A percentile compares a stretch with the other conserved stretches of the same genome.
phyloP scores from a whole-genome alignment of 1,139 yeast genomes.

The Pichia sp. region DNA sequence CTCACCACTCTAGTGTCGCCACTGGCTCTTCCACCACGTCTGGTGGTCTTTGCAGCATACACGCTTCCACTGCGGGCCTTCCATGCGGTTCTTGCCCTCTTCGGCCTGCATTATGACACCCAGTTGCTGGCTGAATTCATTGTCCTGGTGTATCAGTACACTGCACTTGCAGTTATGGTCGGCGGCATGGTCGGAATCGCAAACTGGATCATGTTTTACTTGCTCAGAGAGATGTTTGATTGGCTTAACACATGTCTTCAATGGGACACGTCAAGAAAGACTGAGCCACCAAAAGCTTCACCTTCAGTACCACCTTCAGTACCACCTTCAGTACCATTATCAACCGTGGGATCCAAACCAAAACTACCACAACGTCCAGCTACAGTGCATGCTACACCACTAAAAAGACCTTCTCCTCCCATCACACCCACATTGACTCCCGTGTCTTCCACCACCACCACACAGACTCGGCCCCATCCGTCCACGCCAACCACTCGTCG shows the following conservation, averaged over 20 bases:
- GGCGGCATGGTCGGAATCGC: constrained; percentile 16
- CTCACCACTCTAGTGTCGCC: not conserved
- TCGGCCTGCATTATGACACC: constrained; percentile 2
- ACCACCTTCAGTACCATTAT: too few relatives aligned
- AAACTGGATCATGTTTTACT: constrained; percentile 5
- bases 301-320: too few relatives aligned
- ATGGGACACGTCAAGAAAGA: not conserved
- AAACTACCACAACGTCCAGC: too few relatives aligned
- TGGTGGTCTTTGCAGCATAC: constrained; percentile 4
- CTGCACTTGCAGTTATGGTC: constrained; percentile 13
- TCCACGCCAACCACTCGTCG: too few relatives aligned
- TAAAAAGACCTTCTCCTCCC: too few relatives aligned
- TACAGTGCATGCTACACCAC: too few relatives aligned
- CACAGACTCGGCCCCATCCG: too few relatives aligned
- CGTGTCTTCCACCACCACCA: too few relatives aligned
- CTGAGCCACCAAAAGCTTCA: not conserved
- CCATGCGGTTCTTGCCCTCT: not conserved
- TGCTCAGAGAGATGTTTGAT: not conserved
- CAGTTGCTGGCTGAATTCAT: constrained; percentile 7
- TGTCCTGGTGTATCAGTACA: constrained; percentile 16
- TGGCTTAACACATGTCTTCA: not conserved
- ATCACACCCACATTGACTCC: too few relatives aligned
- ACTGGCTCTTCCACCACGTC: not conserved
- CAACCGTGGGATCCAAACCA: too few relatives aligned
- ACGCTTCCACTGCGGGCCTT: constrained; percentile 8